Conservation (phyloP, 169 alveolate species). For the Cystoisospora suis region DNA sequence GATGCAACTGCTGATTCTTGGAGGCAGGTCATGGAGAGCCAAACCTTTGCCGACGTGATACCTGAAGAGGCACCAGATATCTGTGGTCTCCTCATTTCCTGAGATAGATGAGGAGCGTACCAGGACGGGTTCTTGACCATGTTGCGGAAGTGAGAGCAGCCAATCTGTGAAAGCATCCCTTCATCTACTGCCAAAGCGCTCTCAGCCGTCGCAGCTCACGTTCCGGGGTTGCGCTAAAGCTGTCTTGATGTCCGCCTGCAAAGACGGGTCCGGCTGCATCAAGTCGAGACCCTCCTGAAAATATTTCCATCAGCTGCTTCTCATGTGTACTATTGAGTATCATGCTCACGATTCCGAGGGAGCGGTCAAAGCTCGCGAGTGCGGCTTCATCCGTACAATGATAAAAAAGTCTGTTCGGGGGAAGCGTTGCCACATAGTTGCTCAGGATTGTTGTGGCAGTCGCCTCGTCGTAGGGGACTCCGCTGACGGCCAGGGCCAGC, state of each 20-base stretch:
- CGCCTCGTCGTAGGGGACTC: conserved; percentile 48
- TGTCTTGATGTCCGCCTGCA: conserved; percentile 38
- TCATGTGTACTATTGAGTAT: neutral
- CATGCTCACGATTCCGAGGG: conserved; percentile 37
- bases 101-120: neutral
- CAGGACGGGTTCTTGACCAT: conserved; percentile 58
- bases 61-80: neutral
- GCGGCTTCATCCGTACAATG: conserved; percentile 65
- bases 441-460: conserved; percentile 17
- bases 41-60: neutral
- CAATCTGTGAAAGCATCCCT: neutral
- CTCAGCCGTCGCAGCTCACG: neutral
- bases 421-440: conserved; percentile 33
- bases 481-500: conserved; percentile 50
- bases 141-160: conserved; percentile 45
- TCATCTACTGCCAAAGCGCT: neutral
- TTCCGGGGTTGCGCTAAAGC: conserved; percentile 59
- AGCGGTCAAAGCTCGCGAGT: conserved; percentile 40
- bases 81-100: neutral
- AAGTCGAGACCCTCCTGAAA: conserved; percentile 57
- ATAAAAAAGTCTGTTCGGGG: conserved; percentile 27
- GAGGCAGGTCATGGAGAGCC: too few species aligned
- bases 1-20: neutral
- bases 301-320: neutral
- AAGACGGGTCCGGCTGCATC: conserved; percentile 43